These are phyloP conservation scores for Rhodotorula sp. DNA, from an alignment of 1,284 basidiomycete genomes.

Conservation along the genomic window DNA sequence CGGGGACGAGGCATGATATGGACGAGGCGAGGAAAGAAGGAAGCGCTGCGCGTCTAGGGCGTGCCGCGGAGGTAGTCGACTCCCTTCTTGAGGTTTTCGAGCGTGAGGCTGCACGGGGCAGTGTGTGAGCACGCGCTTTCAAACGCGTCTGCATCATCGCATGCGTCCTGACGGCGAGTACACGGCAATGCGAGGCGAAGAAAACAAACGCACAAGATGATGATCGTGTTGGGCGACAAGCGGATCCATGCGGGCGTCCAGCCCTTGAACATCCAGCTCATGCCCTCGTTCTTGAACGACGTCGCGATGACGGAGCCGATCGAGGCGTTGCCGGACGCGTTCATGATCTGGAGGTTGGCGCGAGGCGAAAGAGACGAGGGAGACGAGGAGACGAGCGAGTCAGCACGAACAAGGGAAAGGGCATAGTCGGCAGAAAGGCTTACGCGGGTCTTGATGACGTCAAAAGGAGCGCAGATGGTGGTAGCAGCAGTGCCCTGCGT, in stretches of 20 bases:
- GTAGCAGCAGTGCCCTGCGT: conserved; percentile 81
- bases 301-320: conserved; percentile 69
- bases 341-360: conserved; percentile 76
- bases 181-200: background rate
- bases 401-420: background rate
- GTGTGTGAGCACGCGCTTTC: background rate
- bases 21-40: background rate
- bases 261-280: conserved; percentile 90
- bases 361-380: background rate
- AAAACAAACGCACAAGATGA: conserved; percentile 35
- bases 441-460: conserved; percentile 73
- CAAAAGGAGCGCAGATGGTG: conserved; percentile 89
- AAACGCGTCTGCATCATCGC: background rate
- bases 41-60: background rate
- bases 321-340: conserved; percentile 64
- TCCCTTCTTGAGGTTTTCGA: conserved; percentile 38
- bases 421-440: background rate
- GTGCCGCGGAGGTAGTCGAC: conserved; percentile 30
- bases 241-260: conserved; percentile 49
- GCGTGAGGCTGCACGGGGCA: conserved; percentile 23
- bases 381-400: background rate
- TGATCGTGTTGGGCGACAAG: conserved; percentile 44
- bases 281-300: conserved; percentile 74
- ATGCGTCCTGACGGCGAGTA: too few relatives aligned
- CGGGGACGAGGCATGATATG: background rate